Base-by-base conservation (phyloP, 306 rosid genomes). In the Pterocarpus santalinus region DNA sequence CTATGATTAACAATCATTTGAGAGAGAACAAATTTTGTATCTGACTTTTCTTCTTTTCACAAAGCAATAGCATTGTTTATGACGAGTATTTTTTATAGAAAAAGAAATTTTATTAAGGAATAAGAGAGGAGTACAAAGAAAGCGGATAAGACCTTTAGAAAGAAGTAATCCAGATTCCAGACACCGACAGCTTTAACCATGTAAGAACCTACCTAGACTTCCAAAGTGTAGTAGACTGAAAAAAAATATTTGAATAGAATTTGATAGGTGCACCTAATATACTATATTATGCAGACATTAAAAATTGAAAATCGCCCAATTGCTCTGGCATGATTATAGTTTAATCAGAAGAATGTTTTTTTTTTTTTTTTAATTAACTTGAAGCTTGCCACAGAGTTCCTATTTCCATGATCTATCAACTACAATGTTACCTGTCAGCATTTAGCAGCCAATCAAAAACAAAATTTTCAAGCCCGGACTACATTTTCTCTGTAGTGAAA, bases 391-490 rank as follows among this genome's bases (percentile, higher is more conserved):
- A 63, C 61, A 22, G 47, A 60, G n/a, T 17, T 79, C 52, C 22
- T 71, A 65, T 52, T 44, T 51, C 49, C 56, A 73, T 82, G 17
- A 51, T 4, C 57, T 51, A 51, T 51, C 74, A 53, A 53, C 69
- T 5, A 81, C 34, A 41, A 65, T 77, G 73, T 84, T 88, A 96
- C 99, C 98, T 90, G 86, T 96, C 98, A 73, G 98, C 99, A 85
- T 93, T 96, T 73, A 96, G 94, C 76, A 96, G 88, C 99, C 99
- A 96, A 83, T 96, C 99, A 67, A 96, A 94, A 84, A 94, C 99
- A 85, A 96, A 96, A 89, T 94, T 94, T 83, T 96, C 99, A 65
- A 96, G 99, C 80, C 99, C 99, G 70, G 97, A 93, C 98, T 98
- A 96, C 86, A 96, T 95, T 65, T 92, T 96, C 92, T 96, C 99